phyloP scores from a whole-genome alignment of 352 stramenopile genomes.

The Phytopythium litorale region DNA sequence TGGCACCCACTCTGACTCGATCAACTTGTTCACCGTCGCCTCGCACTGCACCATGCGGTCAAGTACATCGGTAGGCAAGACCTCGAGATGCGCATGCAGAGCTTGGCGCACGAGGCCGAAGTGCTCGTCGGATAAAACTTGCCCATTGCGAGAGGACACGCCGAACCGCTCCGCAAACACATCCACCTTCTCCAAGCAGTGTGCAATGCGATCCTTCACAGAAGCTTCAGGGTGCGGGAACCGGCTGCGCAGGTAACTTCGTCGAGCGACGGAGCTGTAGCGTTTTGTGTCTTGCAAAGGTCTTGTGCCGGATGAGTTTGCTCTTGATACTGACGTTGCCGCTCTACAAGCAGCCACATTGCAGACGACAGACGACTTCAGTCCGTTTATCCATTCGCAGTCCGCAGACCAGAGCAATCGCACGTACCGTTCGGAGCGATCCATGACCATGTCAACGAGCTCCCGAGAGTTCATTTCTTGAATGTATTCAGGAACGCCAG shows the following conservation, averaged over 20 bases:
- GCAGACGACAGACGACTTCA: background rate
- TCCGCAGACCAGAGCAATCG: background rate
- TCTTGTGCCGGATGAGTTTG: background rate
- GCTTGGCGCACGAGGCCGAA: conserved; percentile 48
- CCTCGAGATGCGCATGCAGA: conserved; percentile 54
- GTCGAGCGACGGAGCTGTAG: conserved; percentile 37
- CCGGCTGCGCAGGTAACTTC: conserved; percentile 41
- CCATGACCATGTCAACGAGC: conserved; percentile 17
- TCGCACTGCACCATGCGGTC: conserved; percentile 56
- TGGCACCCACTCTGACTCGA: conserved; percentile 54
- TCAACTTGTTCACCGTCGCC: conserved; percentile 34
- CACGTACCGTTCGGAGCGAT: conserved; percentile 34
- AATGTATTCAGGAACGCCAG: conserved; percentile 17
- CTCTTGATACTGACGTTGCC: background rate
- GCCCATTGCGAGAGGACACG: conserved; percentile 27
- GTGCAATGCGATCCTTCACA: conserved; percentile 34
- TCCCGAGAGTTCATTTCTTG: conserved; percentile 24
- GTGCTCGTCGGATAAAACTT: conserved; percentile 39
- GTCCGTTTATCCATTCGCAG: background rate
- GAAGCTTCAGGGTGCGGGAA: conserved; percentile 42
- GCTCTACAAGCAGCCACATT: background rate
- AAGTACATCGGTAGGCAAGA: conserved; percentile 49
- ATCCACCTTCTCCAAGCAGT: conserved; percentile 39
- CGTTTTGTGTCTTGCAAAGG: conserved; percentile 2
- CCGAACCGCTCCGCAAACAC: conserved; percentile 40